Evolutionary conservation across 805 yeast species (phyloP), one percentile per base, ranked within the genome.

Genomic region (Candida boleticola): DNA sequence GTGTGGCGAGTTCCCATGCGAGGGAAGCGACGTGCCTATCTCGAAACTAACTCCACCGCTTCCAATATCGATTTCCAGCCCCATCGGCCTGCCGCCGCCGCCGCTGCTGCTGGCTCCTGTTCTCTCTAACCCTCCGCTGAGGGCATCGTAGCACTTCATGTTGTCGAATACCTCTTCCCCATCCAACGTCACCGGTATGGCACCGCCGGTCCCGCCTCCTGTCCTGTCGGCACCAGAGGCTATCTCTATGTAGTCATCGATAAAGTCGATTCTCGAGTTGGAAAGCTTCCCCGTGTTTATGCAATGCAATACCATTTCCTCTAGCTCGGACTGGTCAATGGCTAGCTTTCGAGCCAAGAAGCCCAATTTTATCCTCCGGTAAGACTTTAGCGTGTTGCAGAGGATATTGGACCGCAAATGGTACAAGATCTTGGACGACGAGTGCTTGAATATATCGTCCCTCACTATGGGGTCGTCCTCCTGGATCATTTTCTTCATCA

Each of bases 321-420:
- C 70, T 10, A 70, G 47, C 25, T 59, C 60, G 1, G 44, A 39
- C 39, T 55, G 51, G 29, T 44, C 23, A 10, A 52, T 43, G 11
- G 50, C 41, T 25, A 69, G 50, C 20, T 51, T 52, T 1, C 44
- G 25, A 17, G 45, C 45, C 13, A 68, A 43, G 34, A 45, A 64
- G 5, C 55, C 63, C 40, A 68, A 63, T 18, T 50, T 45, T 1
- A 70, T 43, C 1, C 56, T 44, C 20, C 55, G 53, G 43, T 64
- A 70, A 1, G 73, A 61, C 29, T 57, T 58, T 23, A 63, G 45
- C 22, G 56, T 50, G 37, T 61, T 58, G n/a, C 54, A 40, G 3
- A 69, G 41, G 14, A 61, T 50, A 36, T 62, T 66, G n/a, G 58
- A 51, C 39, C 60, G 57, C 32, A 70, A 57, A 36, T 67, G 62